Conservation (phyloP, 2,329 filamentous ascomycete species). For the Xylaria sp. region DNA sequence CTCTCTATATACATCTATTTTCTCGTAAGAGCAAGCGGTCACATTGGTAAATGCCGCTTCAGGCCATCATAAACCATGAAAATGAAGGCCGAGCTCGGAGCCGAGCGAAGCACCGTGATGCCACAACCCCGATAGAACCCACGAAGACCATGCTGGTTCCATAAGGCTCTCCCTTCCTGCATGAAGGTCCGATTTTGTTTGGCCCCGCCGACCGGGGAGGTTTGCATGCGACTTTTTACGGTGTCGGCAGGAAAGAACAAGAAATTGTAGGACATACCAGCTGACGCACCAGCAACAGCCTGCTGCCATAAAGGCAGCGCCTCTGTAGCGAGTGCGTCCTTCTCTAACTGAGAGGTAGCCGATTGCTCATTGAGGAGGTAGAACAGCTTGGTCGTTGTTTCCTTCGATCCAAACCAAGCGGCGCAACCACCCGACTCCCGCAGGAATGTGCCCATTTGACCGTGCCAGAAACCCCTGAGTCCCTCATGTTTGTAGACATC, state of each 20-base stretch:
- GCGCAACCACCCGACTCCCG: slow-evolving; percentile 92
- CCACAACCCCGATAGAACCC: slow-evolving; percentile 95
- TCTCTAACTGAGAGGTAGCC: slow-evolving; percentile 54
- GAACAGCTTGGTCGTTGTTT: slow-evolving; percentile 79
- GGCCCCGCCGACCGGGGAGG: slow-evolving; percentile 72
- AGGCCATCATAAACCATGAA: slow-evolving; percentile 94
- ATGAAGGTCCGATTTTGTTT: slow-evolving; percentile 73
- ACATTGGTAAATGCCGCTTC: slow-evolving; percentile 71
- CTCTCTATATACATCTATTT: slow-evolving; percentile 39
- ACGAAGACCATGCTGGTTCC: slow-evolving; percentile 81
- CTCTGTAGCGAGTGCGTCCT: slow-evolving; percentile 55
- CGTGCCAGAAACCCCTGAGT: slow-evolving; percentile 89
- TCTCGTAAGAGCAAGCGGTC: slow-evolving; percentile 39
- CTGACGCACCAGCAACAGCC: slow-evolving; percentile 84
- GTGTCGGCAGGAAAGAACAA: slow-evolving; percentile 97
- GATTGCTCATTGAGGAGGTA: slow-evolving; percentile 63
- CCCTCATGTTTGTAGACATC: slow-evolving; percentile 87
- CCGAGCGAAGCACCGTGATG: slow-evolving; percentile 87
- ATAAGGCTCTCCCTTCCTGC: slow-evolving; percentile 77
- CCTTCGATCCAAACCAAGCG: slow-evolving; percentile 94
- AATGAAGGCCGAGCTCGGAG: slow-evolving; percentile 97
- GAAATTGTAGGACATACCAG: slow-evolving; percentile 96
- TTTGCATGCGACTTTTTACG: slow-evolving; percentile 97
- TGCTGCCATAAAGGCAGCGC: slow-evolving; percentile 85
- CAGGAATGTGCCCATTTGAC: slow-evolving; percentile 91